Base-by-base conservation (phyloP, 805 yeast genomes). In the Kluyveromyces aestuarii region DNA sequence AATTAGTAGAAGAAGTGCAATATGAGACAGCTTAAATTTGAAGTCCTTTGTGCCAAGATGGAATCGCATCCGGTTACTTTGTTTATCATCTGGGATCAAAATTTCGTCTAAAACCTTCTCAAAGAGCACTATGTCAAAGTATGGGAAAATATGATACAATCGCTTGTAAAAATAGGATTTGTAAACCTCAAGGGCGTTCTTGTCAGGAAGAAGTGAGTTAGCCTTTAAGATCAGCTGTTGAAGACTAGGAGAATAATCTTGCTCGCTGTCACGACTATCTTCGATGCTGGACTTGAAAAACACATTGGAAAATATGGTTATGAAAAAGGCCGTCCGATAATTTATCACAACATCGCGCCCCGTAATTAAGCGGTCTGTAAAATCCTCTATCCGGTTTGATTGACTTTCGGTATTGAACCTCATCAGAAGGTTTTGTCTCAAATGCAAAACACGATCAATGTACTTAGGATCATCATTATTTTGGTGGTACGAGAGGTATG, bases 91-190 rank as follows among this genome's bases (percentile, higher is more conserved):
- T 17, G 35, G 45, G 1, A 18, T 11, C 27, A 51, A 37, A 9
- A 49, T 38, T 30, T 42, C 44, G n/a, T 27, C 27, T 13, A 51
- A n/a, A 33, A 39, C 40, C 8, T 40, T 14, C n/a, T 51, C 54
- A 44, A 51, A 51, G 13, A 27, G 18, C 6, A 14, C 36, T 13
- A 45, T 33, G 18, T 47, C 47, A 7, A 51, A 30, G 36, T 30
- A 37, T 18, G 50, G 47, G 17, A 36, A 42, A 10, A 47, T 46
- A 5, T 42, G 41, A 37, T 45, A 51, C 1, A 51, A 11, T 7
- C 37, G 36, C 17, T 41, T 36, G 27, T 46, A 47, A 19, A 47
- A 51, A 17, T 40, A 35, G 8, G 19, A 18, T 40, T 47, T 51
- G 41, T 40, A 43, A 7, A 46, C 19, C 14, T 19, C 8, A 3